These are phyloP conservation scores for Nasturtium officinale DNA, from an alignment of 345 rosid species.

Conservation along the genomic window DNA sequence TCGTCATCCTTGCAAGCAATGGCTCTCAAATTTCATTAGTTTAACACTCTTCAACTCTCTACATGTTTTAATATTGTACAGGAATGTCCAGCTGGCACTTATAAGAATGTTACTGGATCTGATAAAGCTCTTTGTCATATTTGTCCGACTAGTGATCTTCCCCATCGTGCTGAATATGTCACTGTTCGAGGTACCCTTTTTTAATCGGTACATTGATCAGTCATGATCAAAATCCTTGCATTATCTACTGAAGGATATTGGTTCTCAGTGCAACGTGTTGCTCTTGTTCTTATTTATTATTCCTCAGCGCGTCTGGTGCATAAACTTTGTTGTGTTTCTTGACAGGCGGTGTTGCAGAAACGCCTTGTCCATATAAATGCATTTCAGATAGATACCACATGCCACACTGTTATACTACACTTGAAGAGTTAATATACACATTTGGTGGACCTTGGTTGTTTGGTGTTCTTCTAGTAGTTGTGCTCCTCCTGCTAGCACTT, in stretches of 20 bases:
- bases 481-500: slow-evolving; percentile 78
- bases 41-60: slow-evolving; percentile 17
- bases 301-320: slow-evolving; percentile 16
- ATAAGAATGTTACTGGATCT: slow-evolving; percentile 81
- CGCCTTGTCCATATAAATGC: slow-evolving; percentile 86
- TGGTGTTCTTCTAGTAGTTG: slow-evolving; percentile 68
- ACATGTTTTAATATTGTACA: slow-evolving; percentile 39
- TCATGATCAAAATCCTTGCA: background rate
- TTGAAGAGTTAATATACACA: slow-evolving; percentile 88
- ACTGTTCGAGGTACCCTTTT: slow-evolving; percentile 58
- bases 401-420: slow-evolving; percentile 89
- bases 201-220: background rate
- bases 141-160: slow-evolving; percentile 73
- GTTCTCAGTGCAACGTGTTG: background rate
- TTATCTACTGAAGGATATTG: background rate
- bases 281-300: background rate
- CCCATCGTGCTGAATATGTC: slow-evolving; percentile 67
- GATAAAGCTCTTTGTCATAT: slow-evolving; percentile 61
- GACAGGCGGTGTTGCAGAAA: slow-evolving; percentile 84
- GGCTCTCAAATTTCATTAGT: background rate
- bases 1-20: background rate
- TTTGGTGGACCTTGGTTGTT: slow-evolving; percentile 97
- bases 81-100: slow-evolving; percentile 97
- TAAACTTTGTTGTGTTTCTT: slow-evolving; percentile 11
- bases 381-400: slow-evolving; percentile 83